Conservation (phyloP, 192 early-diverging fungal genomes). For the Funneliformis geosporum region DNA sequence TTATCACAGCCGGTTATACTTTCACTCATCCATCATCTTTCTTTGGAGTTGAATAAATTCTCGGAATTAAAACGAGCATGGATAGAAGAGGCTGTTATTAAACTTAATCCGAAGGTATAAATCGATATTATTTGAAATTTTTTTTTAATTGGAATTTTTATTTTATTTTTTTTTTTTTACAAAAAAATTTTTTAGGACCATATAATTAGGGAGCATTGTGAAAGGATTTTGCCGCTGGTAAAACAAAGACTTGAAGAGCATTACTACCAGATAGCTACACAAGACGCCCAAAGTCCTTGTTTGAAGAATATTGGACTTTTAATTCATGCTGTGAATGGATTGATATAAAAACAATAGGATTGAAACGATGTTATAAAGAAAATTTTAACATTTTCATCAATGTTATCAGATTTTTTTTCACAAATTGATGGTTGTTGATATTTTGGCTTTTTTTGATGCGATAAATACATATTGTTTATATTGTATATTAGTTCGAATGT, state of each 20-base stretch:
- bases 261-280: conserved; percentile 22
- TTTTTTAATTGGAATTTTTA: conserved; percentile 32
- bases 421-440: no score
- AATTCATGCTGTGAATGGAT: conserved; percentile 20
- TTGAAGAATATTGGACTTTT: conserved; percentile 23
- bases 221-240: conserved; percentile 39
- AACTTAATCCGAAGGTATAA: conserved; percentile 41
- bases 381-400: no score
- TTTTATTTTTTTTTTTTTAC: not conserved
- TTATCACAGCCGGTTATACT: conserved; percentile 49
- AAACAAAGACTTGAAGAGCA: conserved; percentile 37
- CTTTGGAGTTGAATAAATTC: conserved; percentile 32
- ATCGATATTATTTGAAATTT: conserved; percentile 36
- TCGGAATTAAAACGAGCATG: conserved; percentile 24
- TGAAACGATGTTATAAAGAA: not conserved
- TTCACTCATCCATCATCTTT: conserved; percentile 46
- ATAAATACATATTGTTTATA: no score
- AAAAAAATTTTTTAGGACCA: conserved; percentile 32
- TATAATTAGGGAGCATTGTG: conserved; percentile 37
- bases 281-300: conserved; percentile 17
- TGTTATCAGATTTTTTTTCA: no score
- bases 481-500: no score
- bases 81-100: conserved; percentile 29
- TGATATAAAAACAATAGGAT: not conserved
- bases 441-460: no score